These are phyloP conservation scores for Casuarina equisetifolia DNA, from an alignment of 306 rosid species.

Conservation along the genomic window DNA sequence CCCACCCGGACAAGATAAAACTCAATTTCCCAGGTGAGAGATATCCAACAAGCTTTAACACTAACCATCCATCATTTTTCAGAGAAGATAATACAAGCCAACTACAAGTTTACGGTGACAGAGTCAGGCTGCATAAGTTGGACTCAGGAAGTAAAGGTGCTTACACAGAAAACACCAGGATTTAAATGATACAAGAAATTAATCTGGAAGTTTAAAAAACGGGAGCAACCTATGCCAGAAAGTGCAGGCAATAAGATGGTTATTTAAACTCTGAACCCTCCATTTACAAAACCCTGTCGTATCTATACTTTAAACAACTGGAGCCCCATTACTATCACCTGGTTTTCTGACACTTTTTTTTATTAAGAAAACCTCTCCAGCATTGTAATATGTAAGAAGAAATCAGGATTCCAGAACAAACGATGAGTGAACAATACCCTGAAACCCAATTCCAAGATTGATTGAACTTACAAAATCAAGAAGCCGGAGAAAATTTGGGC, in stretches of 20 bases:
- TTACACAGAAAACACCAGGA: slow-evolving; percentile 1
- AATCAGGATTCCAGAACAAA: slow-evolving; percentile 12
- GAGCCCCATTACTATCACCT: background rate
- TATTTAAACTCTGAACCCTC: background rate
- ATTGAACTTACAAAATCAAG: slow-evolving; percentile 68
- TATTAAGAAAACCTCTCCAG: background rate
- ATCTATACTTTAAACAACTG: slow-evolving; percentile 7
- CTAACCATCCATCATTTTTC: slow-evolving; percentile 19
- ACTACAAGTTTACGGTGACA: slow-evolving; percentile 6
- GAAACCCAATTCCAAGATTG: background rate
- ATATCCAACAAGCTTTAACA: slow-evolving; percentile 18
- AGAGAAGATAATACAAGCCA: background rate
- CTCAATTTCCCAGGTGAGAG: background rate
- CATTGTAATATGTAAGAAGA: background rate
- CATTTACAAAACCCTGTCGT: background rate
- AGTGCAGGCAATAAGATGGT: background rate
- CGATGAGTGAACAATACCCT: slow-evolving; percentile 5
- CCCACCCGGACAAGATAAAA: slow-evolving; percentile 11
- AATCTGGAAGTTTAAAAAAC: slow-evolving; percentile 15
- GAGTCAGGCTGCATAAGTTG: slow-evolving; percentile 5
- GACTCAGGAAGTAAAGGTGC: slow-evolving; percentile 7
- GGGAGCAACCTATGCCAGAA: background rate
- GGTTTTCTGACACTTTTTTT: background rate
- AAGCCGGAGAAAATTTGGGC: slow-evolving; percentile 51
- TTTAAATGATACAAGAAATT: slow-evolving; percentile 16